Percentiles rank a stretch among this genome's conserved stretches.
phyloP scores from a whole-genome alignment of 768 basidiomycete species.

The Boletus bicolor region DNA sequence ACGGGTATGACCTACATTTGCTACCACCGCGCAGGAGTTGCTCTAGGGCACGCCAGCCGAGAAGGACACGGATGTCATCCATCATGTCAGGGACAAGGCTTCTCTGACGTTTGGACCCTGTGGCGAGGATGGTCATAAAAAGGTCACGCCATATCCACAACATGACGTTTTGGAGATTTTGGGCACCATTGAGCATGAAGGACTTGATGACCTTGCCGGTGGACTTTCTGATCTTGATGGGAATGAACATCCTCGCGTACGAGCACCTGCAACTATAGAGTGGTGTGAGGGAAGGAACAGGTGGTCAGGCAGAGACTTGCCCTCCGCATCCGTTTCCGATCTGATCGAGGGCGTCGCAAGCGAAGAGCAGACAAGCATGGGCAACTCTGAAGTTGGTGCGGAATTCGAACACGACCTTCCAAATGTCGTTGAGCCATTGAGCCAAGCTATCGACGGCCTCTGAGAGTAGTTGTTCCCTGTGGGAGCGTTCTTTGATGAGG shows the following conservation, averaged over 20 bases:
- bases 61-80: slow-evolving; percentile 49
- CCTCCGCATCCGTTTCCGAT: slow-evolving; percentile 40
- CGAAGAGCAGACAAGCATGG: slow-evolving; percentile 55
- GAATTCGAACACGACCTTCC: slow-evolving; percentile 60
- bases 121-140: slow-evolving; percentile 52
- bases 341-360: slow-evolving; percentile 44
- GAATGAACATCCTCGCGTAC: slow-evolving; percentile 44
- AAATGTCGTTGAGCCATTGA: slow-evolving; percentile 62
- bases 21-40: slow-evolving; percentile 54
- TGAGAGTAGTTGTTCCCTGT: slow-evolving; percentile 49
- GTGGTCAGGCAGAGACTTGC: slow-evolving; percentile 26
- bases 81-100: slow-evolving; percentile 50
- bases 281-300: slow-evolving; percentile 4
- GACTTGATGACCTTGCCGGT: slow-evolving; percentile 45
- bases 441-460: slow-evolving; percentile 56
- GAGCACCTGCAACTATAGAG: slow-evolving; percentile 52
- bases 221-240: slow-evolving; percentile 42
- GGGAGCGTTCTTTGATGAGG: slow-evolving; percentile 51
- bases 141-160: slow-evolving; percentile 73
- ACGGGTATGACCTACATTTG: slow-evolving; percentile 31
- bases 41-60: slow-evolving; percentile 52
- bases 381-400: slow-evolving; percentile 48
- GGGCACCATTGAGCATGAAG: slow-evolving; percentile 47
- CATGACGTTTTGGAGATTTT: slow-evolving; percentile 42
- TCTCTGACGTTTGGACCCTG: slow-evolving; percentile 27